Evolutionary conservation across 2,329 filamentous ascomycete genomes (phyloP).

Genomic region (Proliferodiscus dingleyae): DNA sequence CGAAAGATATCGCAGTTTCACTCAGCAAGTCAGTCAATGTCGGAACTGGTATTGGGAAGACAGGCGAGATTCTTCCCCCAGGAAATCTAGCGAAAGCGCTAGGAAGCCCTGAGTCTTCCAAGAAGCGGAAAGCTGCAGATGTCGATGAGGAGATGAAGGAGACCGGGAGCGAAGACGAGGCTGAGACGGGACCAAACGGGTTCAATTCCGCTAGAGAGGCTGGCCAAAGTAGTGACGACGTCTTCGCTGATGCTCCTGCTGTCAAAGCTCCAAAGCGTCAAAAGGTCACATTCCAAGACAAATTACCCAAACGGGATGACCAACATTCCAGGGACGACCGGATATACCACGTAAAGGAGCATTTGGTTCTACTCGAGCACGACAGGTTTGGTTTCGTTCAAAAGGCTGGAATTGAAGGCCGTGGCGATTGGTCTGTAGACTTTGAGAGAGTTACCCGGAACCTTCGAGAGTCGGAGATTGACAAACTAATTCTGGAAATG

Average conservation of each 20-base stretch:
- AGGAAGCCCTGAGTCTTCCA: conserved; percentile 42
- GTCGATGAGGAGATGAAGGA: conserved; percentile 26
- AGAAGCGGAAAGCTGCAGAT: conserved; percentile 22
- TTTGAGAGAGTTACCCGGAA: conserved; percentile 67
- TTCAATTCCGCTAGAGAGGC: conserved; percentile 6
- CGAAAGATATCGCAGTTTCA: conserved; percentile 51
- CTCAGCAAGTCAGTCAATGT: conserved; percentile 50
- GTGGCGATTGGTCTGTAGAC: conserved; percentile 77
- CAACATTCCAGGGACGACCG: conserved; percentile 35
- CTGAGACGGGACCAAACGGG: conserved; percentile 13
- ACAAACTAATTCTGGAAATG: conserved; percentile 72
- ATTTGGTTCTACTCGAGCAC: conserved; percentile 67
- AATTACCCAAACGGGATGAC: conserved; percentile 14
- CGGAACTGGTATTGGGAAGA: conserved; percentile 53
- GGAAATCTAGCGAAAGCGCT: neutral
- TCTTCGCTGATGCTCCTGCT: conserved; percentile 13
- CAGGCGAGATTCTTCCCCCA: conserved; percentile 28
- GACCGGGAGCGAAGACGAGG: conserved; percentile 23
- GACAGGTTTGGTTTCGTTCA: conserved; percentile 65
- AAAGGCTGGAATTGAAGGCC: conserved; percentile 57
- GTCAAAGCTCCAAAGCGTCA: conserved; percentile 26
- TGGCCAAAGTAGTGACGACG: conserved; percentile 13
- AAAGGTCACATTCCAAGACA: conserved; percentile 50
- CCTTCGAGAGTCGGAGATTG: conserved; percentile 72
- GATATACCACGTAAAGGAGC: conserved; percentile 60